A percentile compares a stretch with the other conserved stretches of the same genome.
Evolutionary conservation across 2,329 filamentous ascomycete species (phyloP).

Genomic region (Phialophora tarda): DNA sequence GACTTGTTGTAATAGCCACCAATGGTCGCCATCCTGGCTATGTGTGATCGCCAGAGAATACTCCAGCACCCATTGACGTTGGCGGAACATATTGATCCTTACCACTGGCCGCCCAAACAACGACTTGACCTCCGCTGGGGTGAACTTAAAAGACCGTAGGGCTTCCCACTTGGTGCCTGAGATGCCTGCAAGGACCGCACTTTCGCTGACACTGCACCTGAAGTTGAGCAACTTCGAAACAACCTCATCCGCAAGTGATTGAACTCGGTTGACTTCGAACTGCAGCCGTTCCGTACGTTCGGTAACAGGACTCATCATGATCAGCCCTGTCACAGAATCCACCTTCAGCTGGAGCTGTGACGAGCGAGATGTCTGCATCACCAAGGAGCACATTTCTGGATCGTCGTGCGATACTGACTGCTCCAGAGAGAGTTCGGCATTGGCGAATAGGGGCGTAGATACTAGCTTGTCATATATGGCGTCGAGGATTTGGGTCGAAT

Average conservation of each 20-base stretch:
- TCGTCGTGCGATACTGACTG: conserved; percentile 65
- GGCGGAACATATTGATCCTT: conserved; percentile 71
- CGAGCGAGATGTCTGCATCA: conserved; percentile 70
- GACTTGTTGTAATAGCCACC: conserved; percentile 69
- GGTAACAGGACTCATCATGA: conserved; percentile 71
- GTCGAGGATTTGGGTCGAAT: conserved; percentile 74
- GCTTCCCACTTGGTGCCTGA: conserved; percentile 44
- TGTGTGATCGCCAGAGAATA: conserved; percentile 77
- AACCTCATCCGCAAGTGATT: conserved; percentile 52
- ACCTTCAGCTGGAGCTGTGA: conserved; percentile 68
- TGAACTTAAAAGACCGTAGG: conserved; percentile 49
- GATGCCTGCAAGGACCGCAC: conserved; percentile 24
- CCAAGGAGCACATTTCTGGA: conserved; percentile 70
- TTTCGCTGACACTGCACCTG: conserved; percentile 36
- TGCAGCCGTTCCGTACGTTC: conserved; percentile 65
- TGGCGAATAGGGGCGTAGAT: conserved; percentile 65
- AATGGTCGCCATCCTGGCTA: conserved; percentile 74
- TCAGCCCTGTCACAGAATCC: conserved; percentile 78
- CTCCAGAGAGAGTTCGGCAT: conserved; percentile 63
- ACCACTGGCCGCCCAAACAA: conserved; percentile 68
- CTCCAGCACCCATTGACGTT: conserved; percentile 70
- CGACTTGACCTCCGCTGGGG: conserved; percentile 57
- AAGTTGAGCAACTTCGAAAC: conserved; percentile 42
- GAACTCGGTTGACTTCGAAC: conserved; percentile 64
- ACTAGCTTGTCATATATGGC: conserved; percentile 67